Percentiles rank a stretch among this genome's conserved stretches.
Evolutionary conservation across 495 filamentous ascomycete genomes (phyloP).

Genomic region (Chaetomidium leptoderma): DNA sequence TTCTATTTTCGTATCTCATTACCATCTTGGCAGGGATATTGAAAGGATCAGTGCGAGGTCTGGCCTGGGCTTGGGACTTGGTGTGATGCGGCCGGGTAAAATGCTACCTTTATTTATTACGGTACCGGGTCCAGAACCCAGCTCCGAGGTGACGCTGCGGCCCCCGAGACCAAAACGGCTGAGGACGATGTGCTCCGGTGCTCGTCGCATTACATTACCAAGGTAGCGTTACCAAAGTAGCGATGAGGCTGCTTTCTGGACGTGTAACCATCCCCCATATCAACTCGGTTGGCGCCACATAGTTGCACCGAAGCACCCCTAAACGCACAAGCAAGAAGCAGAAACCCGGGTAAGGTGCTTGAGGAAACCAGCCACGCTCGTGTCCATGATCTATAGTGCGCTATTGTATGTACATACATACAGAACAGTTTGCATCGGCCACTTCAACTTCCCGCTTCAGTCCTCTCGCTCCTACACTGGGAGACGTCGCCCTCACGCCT

Average conservation of each 20-base stretch:
- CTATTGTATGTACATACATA: too few relatives aligned
- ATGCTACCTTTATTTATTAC: slow-evolving; percentile 11
- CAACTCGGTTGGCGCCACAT: background rate
- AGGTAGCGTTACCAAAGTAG: too few relatives aligned
- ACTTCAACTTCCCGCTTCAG: too few relatives aligned
- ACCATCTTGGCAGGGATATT: slow-evolving; percentile 10
- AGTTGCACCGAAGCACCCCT: background rate
- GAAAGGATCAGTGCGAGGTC: background rate
- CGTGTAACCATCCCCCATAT: background rate
- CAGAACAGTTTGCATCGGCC: too few relatives aligned
- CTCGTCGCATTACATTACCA: background rate
- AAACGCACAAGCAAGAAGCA: background rate
- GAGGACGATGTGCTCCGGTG: background rate
- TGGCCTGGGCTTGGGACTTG: slow-evolving; percentile 1
- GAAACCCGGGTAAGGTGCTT: background rate
- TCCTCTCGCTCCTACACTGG: too few relatives aligned
- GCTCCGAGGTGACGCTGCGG: background rate
- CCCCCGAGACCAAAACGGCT: slow-evolving; percentile 9
- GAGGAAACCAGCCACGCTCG: background rate
- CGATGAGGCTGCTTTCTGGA: background rate
- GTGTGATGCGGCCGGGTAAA: slow-evolving; percentile 7
- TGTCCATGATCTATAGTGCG: too few relatives aligned
- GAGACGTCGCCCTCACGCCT: too few relatives aligned
- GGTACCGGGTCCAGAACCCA: slow-evolving; percentile 13
- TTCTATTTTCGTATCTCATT: slow-evolving; percentile 9